Conservation (phyloP, 73 alveolate species). For the Paramecium tetraurelia region DNA sequence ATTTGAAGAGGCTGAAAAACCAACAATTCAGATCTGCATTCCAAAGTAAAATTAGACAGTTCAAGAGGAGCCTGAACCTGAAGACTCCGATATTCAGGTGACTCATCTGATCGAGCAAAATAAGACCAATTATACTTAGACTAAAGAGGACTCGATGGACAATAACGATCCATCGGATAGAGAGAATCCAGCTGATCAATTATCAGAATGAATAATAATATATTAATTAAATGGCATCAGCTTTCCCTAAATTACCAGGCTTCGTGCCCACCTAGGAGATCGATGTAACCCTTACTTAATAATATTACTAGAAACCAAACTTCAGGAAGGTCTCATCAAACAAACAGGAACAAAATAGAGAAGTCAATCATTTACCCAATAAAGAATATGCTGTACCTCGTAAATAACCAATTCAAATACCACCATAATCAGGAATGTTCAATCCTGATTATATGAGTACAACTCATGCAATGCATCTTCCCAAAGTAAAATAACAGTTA, state of each 20-base stretch:
- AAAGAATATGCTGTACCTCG: constrained; percentile 68
- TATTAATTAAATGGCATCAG: constrained; percentile 61
- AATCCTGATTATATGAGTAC: constrained; percentile 67
- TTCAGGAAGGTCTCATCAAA: constrained; percentile 67
- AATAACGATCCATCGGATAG: neutral
- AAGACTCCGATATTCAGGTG: neutral
- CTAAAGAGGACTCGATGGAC: neutral
- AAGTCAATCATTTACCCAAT: constrained; percentile 51
- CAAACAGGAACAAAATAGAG: constrained; percentile 71
- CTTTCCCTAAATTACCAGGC: constrained; percentile 91
- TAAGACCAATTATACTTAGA: neutral
- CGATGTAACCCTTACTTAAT: constrained; percentile 47
- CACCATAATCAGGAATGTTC: constrained; percentile 70
- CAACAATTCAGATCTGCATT: neutral
- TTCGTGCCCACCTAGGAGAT: constrained; percentile 80
- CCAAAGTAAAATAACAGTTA: constrained; percentile 13
- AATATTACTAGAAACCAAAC: constrained; percentile 61
- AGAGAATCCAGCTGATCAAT: neutral
- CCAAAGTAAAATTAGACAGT: neutral
- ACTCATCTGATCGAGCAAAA: neutral
- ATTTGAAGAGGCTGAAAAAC: neutral
- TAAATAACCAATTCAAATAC: constrained; percentile 49
- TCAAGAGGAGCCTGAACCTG: neutral
- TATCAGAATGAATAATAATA: neutral
- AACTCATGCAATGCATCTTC: constrained; percentile 67